Base-by-base conservation (phyloP, 257 asterid genomes). In the Misopates orontium region DNA sequence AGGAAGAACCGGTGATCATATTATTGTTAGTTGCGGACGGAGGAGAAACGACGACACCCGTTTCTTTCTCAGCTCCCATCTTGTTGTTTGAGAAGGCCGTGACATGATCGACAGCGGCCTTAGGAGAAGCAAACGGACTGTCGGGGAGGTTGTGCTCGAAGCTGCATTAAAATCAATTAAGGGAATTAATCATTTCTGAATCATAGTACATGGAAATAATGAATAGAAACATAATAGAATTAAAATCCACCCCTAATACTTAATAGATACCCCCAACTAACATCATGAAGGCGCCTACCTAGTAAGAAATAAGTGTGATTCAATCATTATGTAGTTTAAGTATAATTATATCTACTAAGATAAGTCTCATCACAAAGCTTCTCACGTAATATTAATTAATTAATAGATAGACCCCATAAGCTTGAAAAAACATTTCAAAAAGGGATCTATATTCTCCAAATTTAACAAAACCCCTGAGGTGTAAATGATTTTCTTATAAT, bases 101-200 rank as follows among this genome's bases (percentile, higher is more conserved):
- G 56, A 11, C 12, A 15, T 54, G 61, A 61, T 73, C 79, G 23
- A 82, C 77, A 21, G 64, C 56, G 2, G 85, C 85, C 75, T 84
- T 84, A 0, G 95, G 89, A 3, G 91, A 82, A 5, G 89, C 91
- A 41, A 87, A 87, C 45, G 95, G 95, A 32, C 89, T 87, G 20
- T 85, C 92, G 0, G 95, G 95, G 50, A 84, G 92, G 79, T 81
- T 80, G 78, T 87, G 95, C 73, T 84, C 95, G 82, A 73, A 72
- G 71, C 88, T 87, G 69, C 69, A 47, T 36, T 59, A 47, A 24
- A 56, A 47, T 17, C 11, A 19, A 59, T 15, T 28, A 66, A 42
- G 10, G 16, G 47, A 23, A 13, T 32, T 24, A 57, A 50, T 32
- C 42, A 68, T 22, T 50, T 51, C 14, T 10, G 54, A 20, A 15